Percentiles rank a stretch among this genome's conserved stretches.
These are phyloP conservation scores for Dryas octopetala DNA, from an alignment of 306 rosid genomes.

Conservation along the genomic window DNA sequence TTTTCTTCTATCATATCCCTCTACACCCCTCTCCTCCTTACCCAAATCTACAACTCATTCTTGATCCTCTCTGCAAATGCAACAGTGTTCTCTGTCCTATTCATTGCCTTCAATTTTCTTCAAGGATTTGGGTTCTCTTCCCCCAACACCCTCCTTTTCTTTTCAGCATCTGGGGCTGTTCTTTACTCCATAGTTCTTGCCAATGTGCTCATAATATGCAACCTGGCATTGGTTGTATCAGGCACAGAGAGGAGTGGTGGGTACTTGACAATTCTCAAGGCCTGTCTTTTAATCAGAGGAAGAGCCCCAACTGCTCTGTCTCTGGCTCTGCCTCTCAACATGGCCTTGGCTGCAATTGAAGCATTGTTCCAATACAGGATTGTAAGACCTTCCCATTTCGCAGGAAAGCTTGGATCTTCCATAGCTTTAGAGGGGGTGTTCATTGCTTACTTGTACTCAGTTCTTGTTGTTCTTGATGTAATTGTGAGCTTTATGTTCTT, in stretches of 20 bases:
- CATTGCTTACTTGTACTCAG: constrained; percentile 74
- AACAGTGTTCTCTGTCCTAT: constrained; percentile 55
- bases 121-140: constrained; percentile 54
- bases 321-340: constrained; percentile 65
- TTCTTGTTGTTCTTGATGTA: constrained; percentile 70
- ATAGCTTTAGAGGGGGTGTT: constrained; percentile 62
- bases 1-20: constrained; percentile 42
- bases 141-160: constrained; percentile 34
- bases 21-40: constrained; percentile 57
- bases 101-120: constrained; percentile 57
- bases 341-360: constrained; percentile 70
- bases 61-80: constrained; percentile 77
- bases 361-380: constrained; percentile 82
- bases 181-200: constrained; percentile 85
- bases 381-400: constrained; percentile 42
- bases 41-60: constrained; percentile 60
- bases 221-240: constrained; percentile 62
- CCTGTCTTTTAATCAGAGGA: constrained; percentile 67
- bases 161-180: constrained; percentile 72
- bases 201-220: constrained; percentile 68
- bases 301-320: constrained; percentile 68
- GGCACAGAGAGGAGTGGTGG: constrained; percentile 73
- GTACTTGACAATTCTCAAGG: constrained; percentile 61
- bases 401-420: constrained; percentile 35
- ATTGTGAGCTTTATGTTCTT: constrained; percentile 64